Evolutionary conservation across 805 yeast species (phyloP), one percentile per base, ranked within the genome.

Genomic region (Pichia exigua): DNA sequence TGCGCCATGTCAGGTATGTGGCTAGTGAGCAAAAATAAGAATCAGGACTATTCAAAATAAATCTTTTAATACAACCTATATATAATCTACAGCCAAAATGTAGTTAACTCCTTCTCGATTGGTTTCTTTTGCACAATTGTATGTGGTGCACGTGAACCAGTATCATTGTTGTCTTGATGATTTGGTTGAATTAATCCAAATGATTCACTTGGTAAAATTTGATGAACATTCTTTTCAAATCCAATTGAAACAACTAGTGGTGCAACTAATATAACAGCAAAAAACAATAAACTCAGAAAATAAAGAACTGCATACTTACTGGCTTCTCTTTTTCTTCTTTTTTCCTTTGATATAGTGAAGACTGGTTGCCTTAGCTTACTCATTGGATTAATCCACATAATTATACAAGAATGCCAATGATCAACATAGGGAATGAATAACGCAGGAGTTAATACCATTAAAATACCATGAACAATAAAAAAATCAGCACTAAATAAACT

Each of bases 151-250:
- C 64, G 65, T 0, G 60, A 69, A 0, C 88, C 89, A 0, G 89
- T 83, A 60, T 84, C 89, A 59, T 84, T 82, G 56, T 82, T 81
- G 44, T 76, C 71, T 59, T 82, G 87, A 41, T 67, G 61, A 40
- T 69, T 74, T 1, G 90, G 89, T 61, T 84, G 90, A 9, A 82
- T 61, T 41, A 81, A 58, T 3, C 78, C 78, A 47, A 47, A 55
- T 15, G 55, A 57, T 28, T 52, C 42, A 15, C 32, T 44, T 2
- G 71, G 62, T 17, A 63, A 45, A 43, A 52, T 47, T 20, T 39
- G 48, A 22, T 10, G 30, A 13, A 53, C 49, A 5, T 43, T 21
- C 4, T 28, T 49, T 27, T 48, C 52, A 18, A 52, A 49, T 54
- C 54, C 44, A 50, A 52, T 2, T 9, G 63, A 57, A 39, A 62